These are phyloP conservation scores for Pinus albicaulis DNA, from an alignment of 75 land plant genomes.

Conservation along the genomic window DNA sequence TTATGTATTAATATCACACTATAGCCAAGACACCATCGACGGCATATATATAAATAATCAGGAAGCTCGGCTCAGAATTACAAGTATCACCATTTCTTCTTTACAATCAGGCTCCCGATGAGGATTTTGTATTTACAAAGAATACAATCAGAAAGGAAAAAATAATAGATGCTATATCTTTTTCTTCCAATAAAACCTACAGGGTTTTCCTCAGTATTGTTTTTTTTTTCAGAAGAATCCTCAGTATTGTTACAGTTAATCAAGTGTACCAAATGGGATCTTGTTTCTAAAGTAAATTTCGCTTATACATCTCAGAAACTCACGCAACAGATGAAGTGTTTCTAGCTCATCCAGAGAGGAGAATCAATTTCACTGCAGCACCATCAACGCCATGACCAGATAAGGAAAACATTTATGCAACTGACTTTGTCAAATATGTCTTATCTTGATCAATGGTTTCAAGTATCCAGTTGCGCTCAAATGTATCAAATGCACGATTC, in stretches of 20 bases:
- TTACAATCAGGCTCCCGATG: neutral
- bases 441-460: conserved; percentile 24
- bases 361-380: neutral
- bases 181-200: neutral
- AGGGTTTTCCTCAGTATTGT: neutral
- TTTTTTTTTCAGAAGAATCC: too few relatives aligned
- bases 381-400: neutral
- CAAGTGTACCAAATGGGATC: neutral
- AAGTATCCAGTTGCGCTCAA: conserved; percentile 45
- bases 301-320: neutral
- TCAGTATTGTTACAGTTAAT: neutral
- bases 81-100: neutral
- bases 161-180: neutral
- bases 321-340: conserved; percentile 4
- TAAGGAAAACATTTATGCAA: neutral
- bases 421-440: conserved; percentile 6
- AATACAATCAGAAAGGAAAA: neutral
- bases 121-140: neutral
- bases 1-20: neutral
- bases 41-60: neutral
- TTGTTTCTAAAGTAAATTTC: neutral
- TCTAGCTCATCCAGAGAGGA: neutral
- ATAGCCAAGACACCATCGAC: neutral
- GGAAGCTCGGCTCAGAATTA: neutral
- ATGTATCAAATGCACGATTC: neutral